A percentile compares a stretch with the other conserved stretches of the same genome.
Evolutionary conservation across 129 eudicot genomes (phyloP).

Genomic region (Artemisia tridentata): DNA sequence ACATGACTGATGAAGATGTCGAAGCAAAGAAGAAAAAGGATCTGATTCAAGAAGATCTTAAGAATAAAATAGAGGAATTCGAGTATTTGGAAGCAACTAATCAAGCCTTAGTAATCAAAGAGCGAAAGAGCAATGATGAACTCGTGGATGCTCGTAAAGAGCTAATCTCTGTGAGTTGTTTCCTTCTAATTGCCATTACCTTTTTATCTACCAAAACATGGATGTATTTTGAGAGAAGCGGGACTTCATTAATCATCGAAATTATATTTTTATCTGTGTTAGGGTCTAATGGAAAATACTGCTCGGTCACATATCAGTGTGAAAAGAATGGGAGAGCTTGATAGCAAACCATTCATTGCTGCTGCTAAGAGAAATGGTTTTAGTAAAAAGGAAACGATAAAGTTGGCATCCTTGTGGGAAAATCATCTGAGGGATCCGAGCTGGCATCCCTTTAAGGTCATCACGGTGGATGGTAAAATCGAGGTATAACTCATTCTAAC

Average conservation of each 20-base stretch:
- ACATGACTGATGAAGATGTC: conserved; percentile 41
- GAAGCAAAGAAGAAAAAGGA: conserved; percentile 31
- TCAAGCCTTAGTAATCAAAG: conserved; percentile 52
- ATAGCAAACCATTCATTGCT: conserved; percentile 37
- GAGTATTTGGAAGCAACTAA: conserved; percentile 41
- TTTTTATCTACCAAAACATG: too few species aligned
- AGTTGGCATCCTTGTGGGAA: conserved; percentile 47
- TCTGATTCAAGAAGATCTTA: conserved; percentile 32
- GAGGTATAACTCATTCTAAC: conserved; percentile 26
- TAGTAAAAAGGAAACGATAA: conserved; percentile 43
- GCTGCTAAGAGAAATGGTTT: conserved; percentile 41
- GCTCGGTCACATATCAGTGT: too few species aligned
- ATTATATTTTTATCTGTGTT: too few species aligned
- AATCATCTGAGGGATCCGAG: conserved; percentile 53
- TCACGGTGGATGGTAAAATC: conserved; percentile 10
- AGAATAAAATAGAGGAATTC: conserved; percentile 57
- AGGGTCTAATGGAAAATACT: conserved; percentile 41
- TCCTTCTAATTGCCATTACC: not conserved
- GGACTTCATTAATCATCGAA: too few species aligned
- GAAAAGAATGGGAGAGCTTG: conserved; percentile 76
- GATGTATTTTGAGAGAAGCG: too few species aligned
- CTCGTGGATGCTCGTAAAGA: conserved; percentile 72
- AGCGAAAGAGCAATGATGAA: conserved; percentile 52
- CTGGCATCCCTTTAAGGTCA: conserved; percentile 89
- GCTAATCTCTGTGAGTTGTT: conserved; percentile 43